Evolutionary conservation across 2,329 filamentous ascomycete species (phyloP).

Genomic region (Madurella fahalii): DNA sequence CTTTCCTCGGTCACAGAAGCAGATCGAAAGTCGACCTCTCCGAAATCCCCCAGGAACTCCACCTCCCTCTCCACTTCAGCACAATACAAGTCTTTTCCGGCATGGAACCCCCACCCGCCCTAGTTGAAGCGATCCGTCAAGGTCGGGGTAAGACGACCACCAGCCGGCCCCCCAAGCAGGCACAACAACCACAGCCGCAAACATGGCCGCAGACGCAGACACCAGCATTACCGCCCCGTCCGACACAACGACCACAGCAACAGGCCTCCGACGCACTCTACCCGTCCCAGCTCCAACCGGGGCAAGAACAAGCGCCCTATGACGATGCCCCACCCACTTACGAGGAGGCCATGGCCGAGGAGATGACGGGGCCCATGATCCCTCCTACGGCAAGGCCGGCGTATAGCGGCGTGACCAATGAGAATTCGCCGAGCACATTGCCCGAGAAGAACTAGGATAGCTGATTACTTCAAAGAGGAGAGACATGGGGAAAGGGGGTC

Average conservation of each 20-base stretch:
- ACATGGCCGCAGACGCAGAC: conserved; percentile 1
- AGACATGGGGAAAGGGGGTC: too few species aligned
- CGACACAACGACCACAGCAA: conserved; percentile 22
- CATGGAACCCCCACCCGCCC: conserved; percentile 71
- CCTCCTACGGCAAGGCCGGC: conserved; percentile 59
- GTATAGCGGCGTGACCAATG: conserved; percentile 61
- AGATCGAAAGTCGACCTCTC: conserved; percentile 28
- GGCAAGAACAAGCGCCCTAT: conserved; percentile 40
- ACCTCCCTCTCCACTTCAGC: conserved; percentile 73
- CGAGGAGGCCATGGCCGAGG: conserved; percentile 83
- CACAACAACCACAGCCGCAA: conserved; percentile 10
- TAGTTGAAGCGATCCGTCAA: conserved; percentile 58
- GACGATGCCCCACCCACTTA: conserved; percentile 92
- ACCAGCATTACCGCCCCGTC: conserved; percentile 30
- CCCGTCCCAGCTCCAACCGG: conserved; percentile 49
- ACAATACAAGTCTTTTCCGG: conserved; percentile 78
- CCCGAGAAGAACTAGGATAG: conserved; percentile 33
- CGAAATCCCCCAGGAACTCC: conserved; percentile 62
- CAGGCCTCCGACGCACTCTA: conserved; percentile 49
- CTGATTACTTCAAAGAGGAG: not conserved
- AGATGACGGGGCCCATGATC: conserved; percentile 65
- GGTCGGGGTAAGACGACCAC: conserved; percentile 8
- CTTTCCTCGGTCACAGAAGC: conserved; percentile 32
- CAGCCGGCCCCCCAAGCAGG: conserved; percentile 1
- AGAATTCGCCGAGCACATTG: conserved; percentile 53